Percentiles rank a stretch among this genome's conserved stretches.
Evolutionary conservation across 2,329 filamentous ascomycete species (phyloP).

Genomic region (Penicillium paneum): DNA sequence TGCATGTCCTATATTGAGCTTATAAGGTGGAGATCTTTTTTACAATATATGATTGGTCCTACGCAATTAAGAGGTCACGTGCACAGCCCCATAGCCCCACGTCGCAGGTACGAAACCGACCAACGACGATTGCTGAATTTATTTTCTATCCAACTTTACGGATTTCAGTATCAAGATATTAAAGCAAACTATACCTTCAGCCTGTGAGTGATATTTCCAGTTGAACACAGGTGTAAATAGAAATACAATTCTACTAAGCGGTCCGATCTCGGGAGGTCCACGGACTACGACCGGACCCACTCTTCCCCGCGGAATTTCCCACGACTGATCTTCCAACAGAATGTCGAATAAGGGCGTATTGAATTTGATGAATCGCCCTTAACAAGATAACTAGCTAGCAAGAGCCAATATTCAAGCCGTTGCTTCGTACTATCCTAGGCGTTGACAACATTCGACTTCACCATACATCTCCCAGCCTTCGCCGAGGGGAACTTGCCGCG

Average conservation of each 20-base stretch:
- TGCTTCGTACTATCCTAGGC: neutral
- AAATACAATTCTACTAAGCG: neutral
- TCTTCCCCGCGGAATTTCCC: conserved; percentile 1
- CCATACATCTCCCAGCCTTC: neutral
- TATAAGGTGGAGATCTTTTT: neutral
- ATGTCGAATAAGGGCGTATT: too few relatives aligned
- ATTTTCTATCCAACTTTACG: too few relatives aligned
- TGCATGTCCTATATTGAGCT: neutral
- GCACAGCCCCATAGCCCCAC: neutral
- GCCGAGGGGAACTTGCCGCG: conserved; percentile 1
- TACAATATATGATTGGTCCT: neutral
- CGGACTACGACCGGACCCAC: neutral
- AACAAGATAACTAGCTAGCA: neutral
- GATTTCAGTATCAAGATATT: too few relatives aligned
- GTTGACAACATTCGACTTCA: neutral
- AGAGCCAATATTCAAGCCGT: neutral
- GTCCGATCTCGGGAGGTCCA: neutral
- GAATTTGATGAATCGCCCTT: neutral
- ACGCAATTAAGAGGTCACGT: neutral
- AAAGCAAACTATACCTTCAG: too few relatives aligned
- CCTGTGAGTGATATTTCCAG: neutral
- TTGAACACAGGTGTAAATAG: neutral
- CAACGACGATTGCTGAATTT: neutral
- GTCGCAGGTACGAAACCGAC: neutral
- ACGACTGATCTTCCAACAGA: neutral